These are phyloP conservation scores for Trichoderma simmonsii DNA, from an alignment of 2,329 filamentous ascomycete genomes.

Conservation along the genomic window DNA sequence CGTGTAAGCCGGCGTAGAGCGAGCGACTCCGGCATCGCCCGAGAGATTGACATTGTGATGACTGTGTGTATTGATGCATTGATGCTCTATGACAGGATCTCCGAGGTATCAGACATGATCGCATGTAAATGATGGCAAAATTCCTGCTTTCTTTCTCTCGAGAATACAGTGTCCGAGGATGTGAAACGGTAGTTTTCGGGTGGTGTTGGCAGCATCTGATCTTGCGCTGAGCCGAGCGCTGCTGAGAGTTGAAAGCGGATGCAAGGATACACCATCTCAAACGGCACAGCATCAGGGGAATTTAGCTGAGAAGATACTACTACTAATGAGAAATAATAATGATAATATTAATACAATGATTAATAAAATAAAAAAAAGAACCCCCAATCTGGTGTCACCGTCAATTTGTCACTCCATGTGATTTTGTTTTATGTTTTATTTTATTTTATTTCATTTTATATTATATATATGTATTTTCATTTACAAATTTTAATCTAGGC, in stretches of 20 bases:
- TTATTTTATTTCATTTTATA: not conserved
- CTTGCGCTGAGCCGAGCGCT: not conserved
- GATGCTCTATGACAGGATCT: not conserved
- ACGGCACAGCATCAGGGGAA: conserved; percentile 12
- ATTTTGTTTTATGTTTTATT: not conserved
- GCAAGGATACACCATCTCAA: conserved; percentile 13
- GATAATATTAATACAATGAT: not conserved
- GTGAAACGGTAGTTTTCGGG: not conserved
- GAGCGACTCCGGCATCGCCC: not conserved
- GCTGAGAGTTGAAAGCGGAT: not conserved
- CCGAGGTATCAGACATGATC: not conserved
- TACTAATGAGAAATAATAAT: not conserved
- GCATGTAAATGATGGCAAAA: not conserved
- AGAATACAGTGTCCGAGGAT: not conserved
- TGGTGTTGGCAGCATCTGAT: not conserved
- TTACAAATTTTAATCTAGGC: not conserved
- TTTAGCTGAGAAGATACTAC: not conserved
- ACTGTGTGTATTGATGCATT: not conserved
- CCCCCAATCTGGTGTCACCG: not conserved
- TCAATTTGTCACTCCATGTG: not conserved
- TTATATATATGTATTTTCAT: not conserved
- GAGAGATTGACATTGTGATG: not conserved
- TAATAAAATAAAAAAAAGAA: not conserved
- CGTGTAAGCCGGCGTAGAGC: not conserved
- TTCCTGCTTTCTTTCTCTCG: not conserved